Conservation (phyloP, 1,284 basidiomycete species). For the Tremellales sp. region DNA sequence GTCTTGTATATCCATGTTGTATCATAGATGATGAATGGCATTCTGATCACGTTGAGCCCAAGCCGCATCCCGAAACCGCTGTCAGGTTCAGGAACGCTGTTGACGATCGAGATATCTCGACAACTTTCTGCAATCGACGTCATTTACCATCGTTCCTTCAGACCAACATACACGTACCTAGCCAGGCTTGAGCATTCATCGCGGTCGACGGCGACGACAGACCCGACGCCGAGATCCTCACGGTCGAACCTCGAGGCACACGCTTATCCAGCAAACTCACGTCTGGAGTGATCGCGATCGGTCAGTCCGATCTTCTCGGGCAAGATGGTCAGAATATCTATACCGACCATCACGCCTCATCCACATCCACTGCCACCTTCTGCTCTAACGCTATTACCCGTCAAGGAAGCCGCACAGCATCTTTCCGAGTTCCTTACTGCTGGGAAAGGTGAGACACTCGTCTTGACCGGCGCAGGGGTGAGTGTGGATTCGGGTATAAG, state of each 20-base stretch:
- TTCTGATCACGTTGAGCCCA: no score
- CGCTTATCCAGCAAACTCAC: no score
- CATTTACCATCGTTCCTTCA: no score
- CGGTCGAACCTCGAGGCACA: no score
- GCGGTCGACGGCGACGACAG: no score
- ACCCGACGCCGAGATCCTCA: no score
- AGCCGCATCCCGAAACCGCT: no score
- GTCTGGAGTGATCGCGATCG: no score
- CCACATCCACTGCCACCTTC: slow-evolving; percentile 50
- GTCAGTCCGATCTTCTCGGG: no score
- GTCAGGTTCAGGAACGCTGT: not conserved
- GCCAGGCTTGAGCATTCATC: no score
- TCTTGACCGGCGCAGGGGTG: slow-evolving; percentile 85
- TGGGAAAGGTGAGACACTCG: slow-evolving; percentile 60
- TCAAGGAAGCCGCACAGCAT: slow-evolving; percentile 59
- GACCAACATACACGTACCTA: no score
- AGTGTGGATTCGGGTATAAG: slow-evolving; percentile 88
- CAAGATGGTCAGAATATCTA: slow-evolving; percentile 58
- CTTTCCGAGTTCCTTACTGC: slow-evolving; percentile 63
- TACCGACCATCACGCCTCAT: slow-evolving; percentile 67
- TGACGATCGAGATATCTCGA: not conserved
- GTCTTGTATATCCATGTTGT: not conserved
- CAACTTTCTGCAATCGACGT: not conserved
- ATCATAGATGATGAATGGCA: no score
- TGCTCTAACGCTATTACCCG: slow-evolving; percentile 49